Evolutionary conservation across 2,329 filamentous ascomycete species (phyloP), one percentile per base, ranked within the genome.

Genomic region (Fusarium sororula): DNA sequence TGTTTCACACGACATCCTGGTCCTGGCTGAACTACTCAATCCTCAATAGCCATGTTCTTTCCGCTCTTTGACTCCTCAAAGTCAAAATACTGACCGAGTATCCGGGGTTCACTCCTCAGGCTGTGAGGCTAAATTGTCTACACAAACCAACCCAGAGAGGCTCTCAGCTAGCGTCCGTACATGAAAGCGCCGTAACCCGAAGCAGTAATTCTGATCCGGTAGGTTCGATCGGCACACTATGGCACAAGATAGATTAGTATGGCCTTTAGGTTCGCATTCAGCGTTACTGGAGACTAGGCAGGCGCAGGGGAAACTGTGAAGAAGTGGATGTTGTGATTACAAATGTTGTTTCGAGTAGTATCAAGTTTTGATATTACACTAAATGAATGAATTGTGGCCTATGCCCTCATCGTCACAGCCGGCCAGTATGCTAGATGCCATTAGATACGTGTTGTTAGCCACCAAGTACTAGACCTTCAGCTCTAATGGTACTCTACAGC

Each of bases 31-130:
- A n/a, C 11, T 51, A 7, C 15, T 51, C 8, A 17, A 14, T 51
- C 3, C 47, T 6, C 15, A n/a, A 6, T 18, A 18, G 0, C 20
- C 17, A 0, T 32, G 11, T n/a, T 18, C 11, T 0, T 3, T 4
- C n/a, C 11, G 18, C 15, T 18, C 12, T 10, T 7, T 35, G 32
- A 18, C 48, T 6, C 22, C 22, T 14, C 8, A 24, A 35, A 10
- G 11, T 10, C 17, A 35, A 51, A 51, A 51, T 20, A 51, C 2
- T 24, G n/a, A 24, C 22, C 11, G 15, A 32, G 6, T 0, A 8
- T 18, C 6, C 8, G 28, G 22, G 9, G 14, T 12, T 32, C 32
- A 13, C 7, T 51, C 15, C 22, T 51, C 28, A 32, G 11, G 14
- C 6, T 24, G 17, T 5, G 17, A n/a, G 28, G 22, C 24, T 51